Conservation (phyloP, 495 filamentous ascomycete genomes). For the Aspergillus nidulans region DNA sequence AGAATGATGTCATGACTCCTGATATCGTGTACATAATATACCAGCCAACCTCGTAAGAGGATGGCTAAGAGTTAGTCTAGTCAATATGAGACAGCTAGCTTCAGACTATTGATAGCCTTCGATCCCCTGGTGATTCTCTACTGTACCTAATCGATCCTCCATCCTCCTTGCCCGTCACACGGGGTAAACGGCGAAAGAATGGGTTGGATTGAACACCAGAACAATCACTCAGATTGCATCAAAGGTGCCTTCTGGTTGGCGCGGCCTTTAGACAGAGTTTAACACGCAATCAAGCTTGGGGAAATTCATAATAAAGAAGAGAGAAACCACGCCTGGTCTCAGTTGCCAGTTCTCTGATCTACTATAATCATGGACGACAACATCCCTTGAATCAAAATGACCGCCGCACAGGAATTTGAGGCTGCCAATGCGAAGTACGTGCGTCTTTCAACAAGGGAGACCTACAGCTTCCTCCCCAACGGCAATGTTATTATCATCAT, state of each 20-base stretch:
- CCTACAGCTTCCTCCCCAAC: constrained; percentile 67
- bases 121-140: too few relatives aligned
- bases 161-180: too few relatives aligned
- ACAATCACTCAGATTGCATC: neutral
- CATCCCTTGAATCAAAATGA: constrained; percentile 13
- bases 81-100: too few relatives aligned
- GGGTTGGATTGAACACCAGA: neutral
- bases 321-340: neutral
- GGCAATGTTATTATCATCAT: constrained; percentile 26
- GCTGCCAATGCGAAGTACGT: constrained; percentile 56
- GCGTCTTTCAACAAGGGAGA: constrained; percentile 58
- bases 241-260: neutral
- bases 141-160: too few relatives aligned
- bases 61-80: too few relatives aligned
- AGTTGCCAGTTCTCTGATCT: neutral
- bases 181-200: neutral
- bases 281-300: neutral
- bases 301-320: neutral
- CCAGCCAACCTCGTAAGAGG: too few relatives aligned
- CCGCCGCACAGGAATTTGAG: constrained; percentile 32
- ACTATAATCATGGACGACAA: neutral
- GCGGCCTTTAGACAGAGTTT: neutral
- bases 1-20: too few relatives aligned
- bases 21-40: too few relatives aligned
- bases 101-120: too few relatives aligned